Evolutionary conservation across 192 early-diverging fungal species (phyloP).

Genomic region (Backusella australiensis): DNA sequence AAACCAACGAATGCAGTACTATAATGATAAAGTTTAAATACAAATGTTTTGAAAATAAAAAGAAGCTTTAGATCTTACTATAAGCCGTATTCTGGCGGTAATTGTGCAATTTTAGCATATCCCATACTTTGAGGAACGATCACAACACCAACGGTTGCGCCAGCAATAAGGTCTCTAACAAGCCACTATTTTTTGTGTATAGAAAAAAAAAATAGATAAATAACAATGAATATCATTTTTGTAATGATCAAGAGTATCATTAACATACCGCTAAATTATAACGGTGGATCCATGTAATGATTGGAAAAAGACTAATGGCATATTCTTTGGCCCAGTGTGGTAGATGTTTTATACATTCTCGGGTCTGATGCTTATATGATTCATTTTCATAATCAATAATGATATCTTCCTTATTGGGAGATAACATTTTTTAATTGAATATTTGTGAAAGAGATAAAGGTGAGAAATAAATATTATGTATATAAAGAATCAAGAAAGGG

Average conservation of each 20-base stretch:
- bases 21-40: background rate
- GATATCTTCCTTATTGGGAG: conserved; percentile 8
- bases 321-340: conserved; percentile 27
- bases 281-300: conserved; percentile 33
- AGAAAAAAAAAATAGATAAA: background rate
- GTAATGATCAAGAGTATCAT: background rate
- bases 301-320: conserved; percentile 28
- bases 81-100: conserved; percentile 72
- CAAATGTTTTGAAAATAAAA: background rate
- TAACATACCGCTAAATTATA: conserved; percentile 28
- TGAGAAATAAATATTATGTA: background rate
- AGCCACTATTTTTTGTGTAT: conserved; percentile 35
- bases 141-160: conserved; percentile 72
- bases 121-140: conserved; percentile 76
- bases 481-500: background rate
- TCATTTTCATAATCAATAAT: conserved; percentile 34
- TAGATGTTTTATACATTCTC: conserved; percentile 17
- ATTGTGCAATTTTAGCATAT: conserved; percentile 69
- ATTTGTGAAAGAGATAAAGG: background rate
- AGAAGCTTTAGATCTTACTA: conserved; percentile 44
- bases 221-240: background rate
- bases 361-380: conserved; percentile 18
- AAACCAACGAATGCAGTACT: conserved; percentile 63
- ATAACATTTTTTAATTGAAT: conserved; percentile 3
- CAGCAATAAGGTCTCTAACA: conserved; percentile 61